Conservation (phyloP, 2,329 filamentous ascomycete species). For the Arthrobotrys sphaeroides region DNA sequence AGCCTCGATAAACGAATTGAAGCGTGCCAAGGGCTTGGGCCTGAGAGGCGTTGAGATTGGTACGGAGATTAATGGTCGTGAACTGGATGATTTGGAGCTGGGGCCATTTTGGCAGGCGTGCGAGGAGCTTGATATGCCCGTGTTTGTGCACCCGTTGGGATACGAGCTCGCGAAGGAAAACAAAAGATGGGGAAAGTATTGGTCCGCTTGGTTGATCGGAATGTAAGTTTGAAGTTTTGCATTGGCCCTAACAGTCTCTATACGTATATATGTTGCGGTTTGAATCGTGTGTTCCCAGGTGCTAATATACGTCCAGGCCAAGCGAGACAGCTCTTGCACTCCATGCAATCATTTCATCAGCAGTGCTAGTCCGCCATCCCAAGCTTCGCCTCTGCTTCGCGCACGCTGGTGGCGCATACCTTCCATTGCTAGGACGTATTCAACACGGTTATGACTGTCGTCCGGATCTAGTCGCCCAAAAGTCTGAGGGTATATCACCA, state of each 20-base stretch:
- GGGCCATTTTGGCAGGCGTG: constrained; percentile 60
- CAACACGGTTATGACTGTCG: constrained; percentile 61
- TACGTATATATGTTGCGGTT: too few species aligned
- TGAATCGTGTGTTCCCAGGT: not conserved
- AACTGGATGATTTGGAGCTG: constrained; percentile 59
- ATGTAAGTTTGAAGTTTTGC: constrained; percentile 56
- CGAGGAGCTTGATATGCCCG: constrained; percentile 59
- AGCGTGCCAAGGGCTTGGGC: constrained; percentile 56
- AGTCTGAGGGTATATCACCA: constrained; percentile 59
- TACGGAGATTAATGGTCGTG: constrained; percentile 59
- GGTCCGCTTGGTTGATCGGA: constrained; percentile 60
- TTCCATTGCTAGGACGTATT: constrained; percentile 60
- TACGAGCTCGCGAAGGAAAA: constrained; percentile 60
- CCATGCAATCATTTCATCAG: constrained; percentile 59
- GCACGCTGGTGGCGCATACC: constrained; percentile 61
- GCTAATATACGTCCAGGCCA: constrained; percentile 53
- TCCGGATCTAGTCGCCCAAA: constrained; percentile 60
- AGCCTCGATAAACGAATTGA: constrained; percentile 59
- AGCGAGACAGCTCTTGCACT: constrained; percentile 61
- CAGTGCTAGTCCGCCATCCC: constrained; percentile 59
- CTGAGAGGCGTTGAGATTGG: constrained; percentile 60
- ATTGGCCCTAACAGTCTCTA: not conserved
- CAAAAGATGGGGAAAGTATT: constrained; percentile 59
- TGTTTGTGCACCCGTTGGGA: constrained; percentile 61
- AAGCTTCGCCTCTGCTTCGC: constrained; percentile 60